Base-by-base conservation (phyloP, 2,329 filamentous ascomycete species). In the Byssoonygena ceratinophila region DNA sequence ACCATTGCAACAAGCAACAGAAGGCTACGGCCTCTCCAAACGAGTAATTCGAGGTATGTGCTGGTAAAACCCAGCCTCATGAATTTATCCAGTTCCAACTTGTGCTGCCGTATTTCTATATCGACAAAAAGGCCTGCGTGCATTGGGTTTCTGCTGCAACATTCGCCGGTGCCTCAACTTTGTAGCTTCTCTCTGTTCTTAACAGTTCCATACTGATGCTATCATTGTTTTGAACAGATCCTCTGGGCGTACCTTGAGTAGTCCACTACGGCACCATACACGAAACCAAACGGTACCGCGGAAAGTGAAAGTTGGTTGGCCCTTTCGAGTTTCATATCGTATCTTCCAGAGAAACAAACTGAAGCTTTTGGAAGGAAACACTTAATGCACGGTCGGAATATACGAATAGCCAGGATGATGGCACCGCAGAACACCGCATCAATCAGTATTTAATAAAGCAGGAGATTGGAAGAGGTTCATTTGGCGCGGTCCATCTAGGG, bases 401-500 rank as follows among this genome's bases (percentile, higher is more conserved):
- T 68, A 84, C 80, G 56, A 92, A 84, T 62, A 90, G 89, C 66
- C 84, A 91, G 60, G 76, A 84, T 59, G 88, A 95, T 63, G 89
- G 89, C 23, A 79, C 76, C 47, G 82, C 85, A 2, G 82, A 94
- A 64, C 87, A 94, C 64, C 80, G 82, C 54, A 91, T 97, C 72
- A 97, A 97, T 67, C 91, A 97, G 71, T 98, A 97, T 68, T 77
- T 85, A 54, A 92, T 98, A 64, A 83, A 85, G 67, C 85, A 94
- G 66, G 91, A 97, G 74, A 96, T 98, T 61, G 92, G 92, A n/a
- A 79, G 89, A 58, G 92, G 92, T 16, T 97, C 91, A 0, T 98
- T 94, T 67, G 92, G 92, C 6, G 85, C 90, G 9, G 92, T 98
- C 12, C 89, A 97, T 70, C 75, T 91, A 18, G 92, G 89, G 20